A percentile compares a stretch with the other conserved stretches of the same genome.
These are phyloP conservation scores for Cnidoscolus chayamansa DNA, from an alignment of 441 rosid genomes.

Conservation along the genomic window DNA sequence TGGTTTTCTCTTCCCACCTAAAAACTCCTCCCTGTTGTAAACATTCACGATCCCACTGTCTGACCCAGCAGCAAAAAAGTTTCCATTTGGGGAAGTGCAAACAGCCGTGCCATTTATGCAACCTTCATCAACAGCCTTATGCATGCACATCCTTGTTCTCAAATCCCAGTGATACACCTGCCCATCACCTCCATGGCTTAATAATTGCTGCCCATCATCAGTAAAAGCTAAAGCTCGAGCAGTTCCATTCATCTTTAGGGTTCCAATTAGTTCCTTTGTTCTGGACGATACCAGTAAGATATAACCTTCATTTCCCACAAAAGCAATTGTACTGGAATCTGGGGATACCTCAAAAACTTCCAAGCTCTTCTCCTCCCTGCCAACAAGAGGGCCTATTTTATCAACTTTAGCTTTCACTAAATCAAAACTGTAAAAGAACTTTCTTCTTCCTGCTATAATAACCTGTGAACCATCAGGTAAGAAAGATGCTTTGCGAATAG, in stretches of 20 bases:
- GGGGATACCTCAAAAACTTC: conserved; percentile 82
- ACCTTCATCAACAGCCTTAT: conserved; percentile 82
- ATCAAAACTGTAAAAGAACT: conserved; percentile 87
- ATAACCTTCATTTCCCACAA: conserved; percentile 82
- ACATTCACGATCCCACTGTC: conserved; percentile 81
- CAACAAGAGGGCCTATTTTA: conserved; percentile 82
- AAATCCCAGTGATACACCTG: conserved; percentile 87
- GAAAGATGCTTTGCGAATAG: conserved; percentile 71
- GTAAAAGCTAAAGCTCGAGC: conserved; percentile 69
- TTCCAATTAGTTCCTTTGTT: conserved; percentile 81
- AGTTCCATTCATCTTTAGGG: conserved; percentile 86
- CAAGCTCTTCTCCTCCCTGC: conserved; percentile 93
- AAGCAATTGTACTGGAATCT: conserved; percentile 70
- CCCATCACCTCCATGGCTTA: conserved; percentile 91
- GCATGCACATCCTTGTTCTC: conserved; percentile 70
- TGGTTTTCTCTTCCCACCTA: conserved; percentile 85
- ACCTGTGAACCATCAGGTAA: conserved; percentile 87
- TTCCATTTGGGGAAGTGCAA: conserved; percentile 54
- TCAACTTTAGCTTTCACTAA: conserved; percentile 68
- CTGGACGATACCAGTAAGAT: conserved; percentile 72
- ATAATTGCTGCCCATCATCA: conserved; percentile 57
- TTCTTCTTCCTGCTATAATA: conserved; percentile 84
- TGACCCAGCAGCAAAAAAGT: conserved; percentile 77
- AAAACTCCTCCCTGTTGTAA: conserved; percentile 65
- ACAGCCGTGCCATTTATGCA: conserved; percentile 67